Percentiles rank a stretch among this genome's conserved stretches.
Conservation (phyloP, 192 early-diverging fungal genomes). For the Backusella macrospora region DNA sequence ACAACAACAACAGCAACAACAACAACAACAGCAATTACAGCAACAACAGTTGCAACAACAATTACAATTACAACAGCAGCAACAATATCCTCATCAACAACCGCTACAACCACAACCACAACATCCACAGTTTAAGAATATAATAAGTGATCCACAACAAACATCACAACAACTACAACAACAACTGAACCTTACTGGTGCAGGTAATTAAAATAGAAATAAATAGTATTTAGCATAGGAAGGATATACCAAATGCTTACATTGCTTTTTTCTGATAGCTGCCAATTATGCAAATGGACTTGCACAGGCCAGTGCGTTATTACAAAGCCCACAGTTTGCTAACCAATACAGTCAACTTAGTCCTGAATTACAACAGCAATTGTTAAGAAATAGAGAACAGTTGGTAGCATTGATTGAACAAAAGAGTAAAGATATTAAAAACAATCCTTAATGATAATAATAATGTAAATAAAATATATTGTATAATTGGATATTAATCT, state of each 20-base stretch:
- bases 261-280: constrained; percentile 7
- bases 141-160: background rate
- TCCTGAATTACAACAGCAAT: constrained; percentile 37
- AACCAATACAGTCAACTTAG: constrained; percentile 35
- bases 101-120: constrained; percentile 20
- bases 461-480: background rate
- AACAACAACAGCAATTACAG: background rate
- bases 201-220: constrained; percentile 7
- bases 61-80: background rate
- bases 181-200: background rate
- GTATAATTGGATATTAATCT: no score
- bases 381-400: constrained; percentile 35
- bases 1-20: background rate
- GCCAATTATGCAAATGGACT: constrained; percentile 27
- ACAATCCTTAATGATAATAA: background rate
- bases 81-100: background rate
- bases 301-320: constrained; percentile 34
- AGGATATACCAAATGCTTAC: background rate
- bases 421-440: constrained; percentile 28
- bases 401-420: constrained; percentile 35
- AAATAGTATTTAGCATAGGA: background rate
- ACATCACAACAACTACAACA: constrained; percentile 3
- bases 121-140: background rate
- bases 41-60: background rate
- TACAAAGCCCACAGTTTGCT: constrained; percentile 33